Percentiles rank a stretch among this genome's conserved stretches.
phyloP scores from a whole-genome alignment of 345 rosid species.

The Cochlearia excelsa region DNA sequence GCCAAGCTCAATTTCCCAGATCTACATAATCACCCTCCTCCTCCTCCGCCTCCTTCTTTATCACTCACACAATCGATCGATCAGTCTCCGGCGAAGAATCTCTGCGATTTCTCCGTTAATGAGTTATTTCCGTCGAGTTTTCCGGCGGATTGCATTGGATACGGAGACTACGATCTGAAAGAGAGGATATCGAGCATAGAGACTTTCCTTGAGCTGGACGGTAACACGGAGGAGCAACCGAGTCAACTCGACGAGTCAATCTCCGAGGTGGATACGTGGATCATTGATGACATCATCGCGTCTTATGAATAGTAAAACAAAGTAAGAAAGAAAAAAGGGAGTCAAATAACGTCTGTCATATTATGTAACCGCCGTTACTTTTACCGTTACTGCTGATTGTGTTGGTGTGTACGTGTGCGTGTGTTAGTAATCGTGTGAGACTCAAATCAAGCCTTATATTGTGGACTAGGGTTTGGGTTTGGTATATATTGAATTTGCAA shows the following conservation, averaged over 20 bases:
- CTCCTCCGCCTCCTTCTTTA: constrained; percentile 2
- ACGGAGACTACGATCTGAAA: constrained; percentile 46
- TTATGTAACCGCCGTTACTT: too few species aligned
- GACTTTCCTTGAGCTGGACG: constrained; percentile 57
- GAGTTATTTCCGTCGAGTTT: constrained; percentile 38
- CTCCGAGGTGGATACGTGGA: constrained; percentile 54
- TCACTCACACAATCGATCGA: not conserved
- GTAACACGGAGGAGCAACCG: constrained; percentile 30
- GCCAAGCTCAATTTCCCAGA: constrained; percentile 83
- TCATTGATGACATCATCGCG: constrained; percentile 58
- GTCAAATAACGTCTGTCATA: too few species aligned
- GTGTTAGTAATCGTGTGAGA: too few species aligned
- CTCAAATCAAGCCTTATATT: too few species aligned
- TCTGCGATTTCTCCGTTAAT: constrained; percentile 25
- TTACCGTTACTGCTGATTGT: too few species aligned
- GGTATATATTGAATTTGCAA: too few species aligned
- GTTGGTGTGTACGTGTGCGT: too few species aligned
- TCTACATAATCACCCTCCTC: constrained; percentile 18
- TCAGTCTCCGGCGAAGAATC: constrained; percentile 49
- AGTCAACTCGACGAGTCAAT: constrained; percentile 31
- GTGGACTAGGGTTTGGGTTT: too few species aligned
- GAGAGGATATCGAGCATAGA: constrained; percentile 59
- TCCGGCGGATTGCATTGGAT: constrained; percentile 16
- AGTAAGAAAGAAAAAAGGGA: not conserved
- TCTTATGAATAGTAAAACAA: constrained; percentile 12